These are phyloP conservation scores for Scleroderma citrinum DNA, from an alignment of 768 basidiomycete species.

Conservation along the genomic window DNA sequence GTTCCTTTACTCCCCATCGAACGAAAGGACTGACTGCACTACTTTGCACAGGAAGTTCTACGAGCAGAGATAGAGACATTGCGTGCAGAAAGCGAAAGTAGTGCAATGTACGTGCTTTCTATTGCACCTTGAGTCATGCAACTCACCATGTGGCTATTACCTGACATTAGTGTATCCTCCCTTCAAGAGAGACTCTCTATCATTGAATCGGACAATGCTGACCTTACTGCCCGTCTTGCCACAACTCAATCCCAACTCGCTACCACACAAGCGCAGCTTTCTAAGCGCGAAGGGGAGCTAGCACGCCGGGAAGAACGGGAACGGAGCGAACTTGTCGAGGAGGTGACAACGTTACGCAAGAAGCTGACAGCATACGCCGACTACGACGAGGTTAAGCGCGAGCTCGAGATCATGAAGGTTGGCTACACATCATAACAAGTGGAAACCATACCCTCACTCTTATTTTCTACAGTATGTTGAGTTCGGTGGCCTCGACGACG, in stretches of 20 bases:
- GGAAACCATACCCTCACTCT: background rate
- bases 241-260: conserved; percentile 17
- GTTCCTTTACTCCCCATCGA: conserved; percentile 10
- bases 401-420: conserved; percentile 99
- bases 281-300: conserved; percentile 11
- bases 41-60: conserved; percentile 72
- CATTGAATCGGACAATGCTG: conserved; percentile 52
- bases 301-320: conserved; percentile 15
- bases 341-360: conserved; percentile 62
- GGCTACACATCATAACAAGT: conserved; percentile 4
- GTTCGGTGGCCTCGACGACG: conserved; percentile 81
- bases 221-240: conserved; percentile 12
- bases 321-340: conserved; percentile 38
- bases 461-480: conserved; percentile 73
- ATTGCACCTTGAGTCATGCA: background rate
- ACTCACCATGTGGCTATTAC: background rate
- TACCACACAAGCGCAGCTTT: conserved; percentile 11
- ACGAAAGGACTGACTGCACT: background rate
- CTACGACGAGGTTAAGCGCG: conserved; percentile 97
- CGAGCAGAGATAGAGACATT: conserved; percentile 92
- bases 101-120: conserved; percentile 52
- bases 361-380: conserved; percentile 72
- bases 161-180: conserved; percentile 10
- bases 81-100: conserved; percentile 68
- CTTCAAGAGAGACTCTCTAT: conserved; percentile 71